phyloP scores from a whole-genome alignment of 2,329 filamentous ascomycete species.

The Tolypocladium inflatum region DNA sequence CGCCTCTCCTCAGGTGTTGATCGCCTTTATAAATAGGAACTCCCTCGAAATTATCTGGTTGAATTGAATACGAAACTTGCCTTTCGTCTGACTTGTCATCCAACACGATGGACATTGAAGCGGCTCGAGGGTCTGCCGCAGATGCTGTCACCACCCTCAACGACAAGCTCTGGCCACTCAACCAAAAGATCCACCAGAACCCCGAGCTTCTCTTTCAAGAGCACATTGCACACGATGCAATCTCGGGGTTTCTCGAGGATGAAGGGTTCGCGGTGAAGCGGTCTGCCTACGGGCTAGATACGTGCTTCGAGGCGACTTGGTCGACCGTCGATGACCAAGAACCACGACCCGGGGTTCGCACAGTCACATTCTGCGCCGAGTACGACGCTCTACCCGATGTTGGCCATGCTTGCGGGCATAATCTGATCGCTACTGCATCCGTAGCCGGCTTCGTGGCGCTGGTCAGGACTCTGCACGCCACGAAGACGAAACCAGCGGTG shows the following conservation, averaged over 20 bases:
- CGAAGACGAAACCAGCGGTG: background rate
- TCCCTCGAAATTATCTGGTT: background rate
- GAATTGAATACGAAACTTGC: background rate
- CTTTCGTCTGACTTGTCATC: background rate
- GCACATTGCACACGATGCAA: background rate
- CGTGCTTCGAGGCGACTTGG: constrained; percentile 8
- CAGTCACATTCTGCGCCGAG: background rate
- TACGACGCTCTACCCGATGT: constrained; percentile 24
- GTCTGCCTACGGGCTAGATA: background rate
- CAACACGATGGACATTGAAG: background rate
- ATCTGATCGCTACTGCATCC: constrained; percentile 18
- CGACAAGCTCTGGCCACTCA: background rate
- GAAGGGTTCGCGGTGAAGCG: background rate
- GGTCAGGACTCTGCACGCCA: background rate
- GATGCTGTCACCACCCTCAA: background rate
- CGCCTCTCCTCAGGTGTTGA: background rate
- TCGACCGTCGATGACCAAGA: background rate
- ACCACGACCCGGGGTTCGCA: background rate
- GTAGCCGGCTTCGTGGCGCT: constrained; percentile 23
- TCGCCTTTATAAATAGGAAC: background rate
- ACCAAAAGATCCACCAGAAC: background rate
- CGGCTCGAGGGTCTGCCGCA: background rate
- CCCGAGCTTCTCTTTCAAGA: background rate
- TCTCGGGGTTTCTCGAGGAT: background rate
- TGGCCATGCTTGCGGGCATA: constrained; percentile 25